These are phyloP conservation scores for Gossypium stocksii DNA, from an alignment of 345 rosid genomes.

Conservation along the genomic window DNA sequence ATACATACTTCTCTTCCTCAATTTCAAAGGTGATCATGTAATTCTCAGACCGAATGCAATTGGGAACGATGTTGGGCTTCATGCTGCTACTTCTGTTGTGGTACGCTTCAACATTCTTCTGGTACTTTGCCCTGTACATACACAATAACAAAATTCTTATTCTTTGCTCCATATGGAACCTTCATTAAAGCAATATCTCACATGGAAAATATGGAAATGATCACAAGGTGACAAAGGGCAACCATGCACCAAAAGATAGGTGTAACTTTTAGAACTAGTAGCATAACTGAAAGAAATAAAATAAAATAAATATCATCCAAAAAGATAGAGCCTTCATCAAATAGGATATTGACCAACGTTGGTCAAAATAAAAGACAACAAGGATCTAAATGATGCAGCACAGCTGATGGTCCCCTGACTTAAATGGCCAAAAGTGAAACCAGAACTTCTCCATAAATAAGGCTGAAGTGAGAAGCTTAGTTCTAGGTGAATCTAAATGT, in stretches of 20 bases:
- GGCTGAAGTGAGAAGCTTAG: background rate
- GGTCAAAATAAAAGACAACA: background rate
- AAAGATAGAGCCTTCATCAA: background rate
- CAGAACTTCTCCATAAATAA: background rate
- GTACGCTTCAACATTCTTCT: constrained; percentile 95
- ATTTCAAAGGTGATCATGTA: constrained; percentile 90
- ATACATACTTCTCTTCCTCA: constrained; percentile 87
- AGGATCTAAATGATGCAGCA: background rate
- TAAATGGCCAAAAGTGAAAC: background rate
- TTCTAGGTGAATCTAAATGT: background rate
- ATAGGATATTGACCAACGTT: background rate
- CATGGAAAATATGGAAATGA: background rate
- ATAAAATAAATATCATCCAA: background rate
- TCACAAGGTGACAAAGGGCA: background rate
- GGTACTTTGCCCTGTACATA: constrained; percentile 85
- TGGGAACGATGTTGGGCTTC: constrained; percentile 85
- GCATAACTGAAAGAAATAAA: background rate
- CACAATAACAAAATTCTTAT: constrained; percentile 1
- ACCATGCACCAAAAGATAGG: background rate
- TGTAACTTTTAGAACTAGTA: background rate
- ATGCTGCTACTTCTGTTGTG: constrained; percentile 75
- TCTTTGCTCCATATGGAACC: background rate
- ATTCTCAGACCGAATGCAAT: constrained; percentile 88
- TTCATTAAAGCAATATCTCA: background rate
- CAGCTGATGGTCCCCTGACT: background rate